A percentile compares a stretch with the other conserved stretches of the same genome.
Evolutionary conservation across 306 rosid genomes (phyloP).

Genomic region (Vachellia pachyceras): DNA sequence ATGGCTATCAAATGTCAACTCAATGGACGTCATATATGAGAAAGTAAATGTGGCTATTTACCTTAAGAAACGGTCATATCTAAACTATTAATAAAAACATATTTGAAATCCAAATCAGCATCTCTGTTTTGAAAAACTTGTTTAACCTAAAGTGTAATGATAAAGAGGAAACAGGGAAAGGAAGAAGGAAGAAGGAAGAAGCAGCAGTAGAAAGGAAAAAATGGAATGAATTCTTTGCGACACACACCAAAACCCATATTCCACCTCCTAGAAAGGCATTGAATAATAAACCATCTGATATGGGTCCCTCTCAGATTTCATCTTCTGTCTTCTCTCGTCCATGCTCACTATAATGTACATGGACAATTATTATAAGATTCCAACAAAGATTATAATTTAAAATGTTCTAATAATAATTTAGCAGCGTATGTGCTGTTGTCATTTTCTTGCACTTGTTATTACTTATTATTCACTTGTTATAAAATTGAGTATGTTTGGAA

Average conservation of each 20-base stretch:
- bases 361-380: no score
- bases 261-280: not conserved
- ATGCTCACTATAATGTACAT: not conserved
- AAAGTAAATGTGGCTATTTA: slow-evolving; percentile 11
- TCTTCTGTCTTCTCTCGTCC: not conserved
- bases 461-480: no score
- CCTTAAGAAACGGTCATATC: not conserved
- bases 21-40: slow-evolving; percentile 17
- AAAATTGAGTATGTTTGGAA: no score
- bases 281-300: not conserved
- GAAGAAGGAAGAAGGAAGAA: not conserved
- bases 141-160: not conserved
- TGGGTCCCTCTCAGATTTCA: not conserved
- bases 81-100: not conserved
- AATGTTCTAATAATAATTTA: no score
- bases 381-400: no score
- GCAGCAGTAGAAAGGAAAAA: not conserved
- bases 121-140: not conserved
- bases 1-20: slow-evolving; percentile 34
- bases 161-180: not conserved
- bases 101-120: not conserved
- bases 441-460: no score
- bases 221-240: slow-evolving; percentile 20
- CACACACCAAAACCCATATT: not conserved
- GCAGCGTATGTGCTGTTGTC: no score